phyloP scores from a whole-genome alignment of 2,329 filamentous ascomycete genomes.

The Colletotrichum gigasporum region DNA sequence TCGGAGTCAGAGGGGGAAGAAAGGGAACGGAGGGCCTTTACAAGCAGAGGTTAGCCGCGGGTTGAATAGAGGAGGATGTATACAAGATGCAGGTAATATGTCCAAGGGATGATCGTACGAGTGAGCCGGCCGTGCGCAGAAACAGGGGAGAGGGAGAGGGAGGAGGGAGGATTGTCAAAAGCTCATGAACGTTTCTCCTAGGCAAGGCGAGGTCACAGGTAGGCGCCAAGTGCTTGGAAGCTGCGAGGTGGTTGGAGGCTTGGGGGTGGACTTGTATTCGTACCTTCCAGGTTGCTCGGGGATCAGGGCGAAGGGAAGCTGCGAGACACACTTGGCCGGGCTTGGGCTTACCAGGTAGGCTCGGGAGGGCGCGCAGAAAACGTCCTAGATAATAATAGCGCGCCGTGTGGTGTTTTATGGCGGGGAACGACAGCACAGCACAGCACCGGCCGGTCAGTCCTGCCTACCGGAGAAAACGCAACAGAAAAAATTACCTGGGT shows the following conservation, averaged over 20 bases:
- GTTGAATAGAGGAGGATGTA: not conserved
- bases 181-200: conserved; percentile 23
- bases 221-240: conserved; percentile 28
- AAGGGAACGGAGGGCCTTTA: not conserved
- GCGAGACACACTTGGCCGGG: conserved; percentile 25
- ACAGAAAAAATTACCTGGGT: not conserved
- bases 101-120: conserved; percentile 22
- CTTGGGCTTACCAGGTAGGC: conserved; percentile 3
- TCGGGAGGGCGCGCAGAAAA: conserved; percentile 11
- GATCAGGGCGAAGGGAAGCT: conserved; percentile 21
- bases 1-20: conserved; percentile 14
- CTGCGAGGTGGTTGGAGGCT: conserved; percentile 23
- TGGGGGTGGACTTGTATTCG: not conserved
- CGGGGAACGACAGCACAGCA: conserved; percentile 3
- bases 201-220: not conserved
- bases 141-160: conserved; percentile 9
- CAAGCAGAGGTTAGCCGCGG: conserved; percentile 11
- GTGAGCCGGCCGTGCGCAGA: conserved; percentile 10
- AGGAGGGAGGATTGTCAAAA: conserved; percentile 1
- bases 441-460: not conserved
- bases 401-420: conserved; percentile 13
- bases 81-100: conserved; percentile 6
- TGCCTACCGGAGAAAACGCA: not conserved
- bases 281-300: not conserved
- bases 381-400: conserved; percentile 27